Conservation (phyloP, 768 basidiomycete species). For the Infundibulicybe gibba region DNA sequence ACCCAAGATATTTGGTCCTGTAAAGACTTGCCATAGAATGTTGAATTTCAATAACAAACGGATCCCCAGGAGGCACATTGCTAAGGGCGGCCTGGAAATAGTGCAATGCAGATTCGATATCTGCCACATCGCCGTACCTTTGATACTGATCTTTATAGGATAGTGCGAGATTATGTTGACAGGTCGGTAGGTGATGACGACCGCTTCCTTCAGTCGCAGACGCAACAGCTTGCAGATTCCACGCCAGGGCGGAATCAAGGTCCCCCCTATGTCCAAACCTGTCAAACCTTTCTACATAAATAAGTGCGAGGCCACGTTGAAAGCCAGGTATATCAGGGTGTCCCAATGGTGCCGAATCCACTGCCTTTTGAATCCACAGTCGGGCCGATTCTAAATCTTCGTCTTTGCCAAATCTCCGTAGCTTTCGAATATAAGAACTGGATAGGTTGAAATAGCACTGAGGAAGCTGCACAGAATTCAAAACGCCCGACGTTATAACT, state of each 20-base stretch:
- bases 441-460: constrained; percentile 1
- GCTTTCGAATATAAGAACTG: not conserved
- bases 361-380: constrained; percentile 1
- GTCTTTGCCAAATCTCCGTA: not conserved
- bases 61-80: constrained; percentile 1
- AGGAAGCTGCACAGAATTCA: not conserved
- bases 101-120: constrained; percentile 5
- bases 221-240: too few species aligned
- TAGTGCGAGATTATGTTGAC: constrained; percentile 3
- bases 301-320: not conserved
- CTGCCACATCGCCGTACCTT: constrained; percentile 1
- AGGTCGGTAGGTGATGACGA: not conserved
- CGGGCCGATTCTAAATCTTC: constrained; percentile 5
- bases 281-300: constrained; percentile 1
- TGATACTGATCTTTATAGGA: not conserved
- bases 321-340: not conserved
- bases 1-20: not conserved
- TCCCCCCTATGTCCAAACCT: constrained; percentile 1
- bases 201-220: too few species aligned
- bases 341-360: not conserved
- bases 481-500: too few species aligned
- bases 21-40: not conserved
- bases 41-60: constrained; percentile 1
- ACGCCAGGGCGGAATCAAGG: not conserved
- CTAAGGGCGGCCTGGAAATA: not conserved